Evolutionary conservation across 257 asterid genomes (phyloP).

Genomic region (Salvia miltiorrhiza): DNA sequence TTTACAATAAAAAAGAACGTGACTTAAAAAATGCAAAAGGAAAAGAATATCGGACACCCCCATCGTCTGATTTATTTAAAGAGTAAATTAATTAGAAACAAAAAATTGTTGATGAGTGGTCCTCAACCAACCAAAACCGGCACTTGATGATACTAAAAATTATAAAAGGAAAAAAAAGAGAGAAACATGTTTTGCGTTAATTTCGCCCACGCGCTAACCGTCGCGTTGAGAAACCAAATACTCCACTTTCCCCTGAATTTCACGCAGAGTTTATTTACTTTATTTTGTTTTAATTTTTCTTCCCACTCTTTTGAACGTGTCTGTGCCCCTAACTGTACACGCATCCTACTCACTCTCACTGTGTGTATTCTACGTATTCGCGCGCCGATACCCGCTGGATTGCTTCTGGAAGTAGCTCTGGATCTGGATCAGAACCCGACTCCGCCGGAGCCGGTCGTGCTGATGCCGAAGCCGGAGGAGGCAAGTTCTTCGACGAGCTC

Average conservation of each 20-base stretch:
- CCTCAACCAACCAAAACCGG: not conserved
- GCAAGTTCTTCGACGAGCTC: constrained; percentile 42
- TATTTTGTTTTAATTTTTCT: not conserved
- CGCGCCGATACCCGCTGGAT: not conserved
- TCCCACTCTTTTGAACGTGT: constrained; percentile 36
- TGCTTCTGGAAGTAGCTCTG: constrained; percentile 23
- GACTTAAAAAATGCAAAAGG: too few relatives aligned
- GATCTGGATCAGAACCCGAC: constrained; percentile 48
- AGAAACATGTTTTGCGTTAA: too few relatives aligned
- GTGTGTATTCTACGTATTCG: not conserved
- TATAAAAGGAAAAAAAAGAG: not conserved
- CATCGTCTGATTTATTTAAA: too few relatives aligned
- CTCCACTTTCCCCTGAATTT: not conserved
- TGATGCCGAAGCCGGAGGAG: constrained; percentile 38
- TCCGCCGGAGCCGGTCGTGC: constrained; percentile 33
- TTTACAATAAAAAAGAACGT: too few relatives aligned
- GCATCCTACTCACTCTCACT: constrained; percentile 9
- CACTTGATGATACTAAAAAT: not conserved
- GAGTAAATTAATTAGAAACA: too few relatives aligned
- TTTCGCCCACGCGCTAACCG: constrained; percentile 19
- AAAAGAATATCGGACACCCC: too few relatives aligned
- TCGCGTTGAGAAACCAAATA: constrained; percentile 19
- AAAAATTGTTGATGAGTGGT: not conserved
- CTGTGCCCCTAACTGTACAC: constrained; percentile 4
- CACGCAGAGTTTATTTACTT: constrained; percentile 13